Conservation (phyloP, 495 filamentous ascomycete species). For the Aspergillus bertholletiae region DNA sequence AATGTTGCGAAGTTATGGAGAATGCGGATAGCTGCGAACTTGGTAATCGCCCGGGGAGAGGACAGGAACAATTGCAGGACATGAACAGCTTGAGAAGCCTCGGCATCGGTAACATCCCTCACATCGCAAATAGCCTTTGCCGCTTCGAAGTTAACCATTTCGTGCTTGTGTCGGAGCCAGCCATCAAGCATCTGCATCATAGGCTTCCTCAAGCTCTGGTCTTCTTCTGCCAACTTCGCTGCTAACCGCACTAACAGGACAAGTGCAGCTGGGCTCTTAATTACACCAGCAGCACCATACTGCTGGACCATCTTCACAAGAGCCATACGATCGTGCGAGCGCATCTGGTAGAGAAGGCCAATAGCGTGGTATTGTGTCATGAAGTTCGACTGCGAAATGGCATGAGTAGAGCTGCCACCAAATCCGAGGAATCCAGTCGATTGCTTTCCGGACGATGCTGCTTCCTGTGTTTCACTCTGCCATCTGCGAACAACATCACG, state of each 20-base stretch:
- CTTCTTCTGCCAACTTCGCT: conserved; percentile 92
- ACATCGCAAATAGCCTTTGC: conserved; percentile 96
- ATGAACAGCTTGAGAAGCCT: conserved; percentile 90
- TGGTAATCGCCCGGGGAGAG: conserved; percentile 93
- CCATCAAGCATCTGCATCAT: conserved; percentile 95
- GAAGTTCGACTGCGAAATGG: conserved; percentile 70
- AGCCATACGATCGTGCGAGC: conserved; percentile 94
- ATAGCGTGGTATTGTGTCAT: conserved; percentile 99
- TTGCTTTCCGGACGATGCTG: conserved; percentile 83
- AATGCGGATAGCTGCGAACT: conserved; percentile 96
- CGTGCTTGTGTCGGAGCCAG: conserved; percentile 97
- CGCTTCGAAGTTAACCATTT: conserved; percentile 99
- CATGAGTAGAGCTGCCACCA: conserved; percentile 62
- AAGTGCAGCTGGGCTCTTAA: conserved; percentile 91
- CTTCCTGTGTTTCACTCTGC: conserved; percentile 99
- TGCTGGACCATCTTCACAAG: conserved; percentile 99
- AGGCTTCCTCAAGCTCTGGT: conserved; percentile 79
- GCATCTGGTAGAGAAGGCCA: conserved; percentile 96
- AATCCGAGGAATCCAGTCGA: conserved; percentile 89
- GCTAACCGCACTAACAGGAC: conserved; percentile 90
- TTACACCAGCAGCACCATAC: conserved; percentile 82
- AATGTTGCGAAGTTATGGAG: conserved; percentile 93
- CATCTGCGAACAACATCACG: conserved; percentile 93
- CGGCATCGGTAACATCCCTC: conserved; percentile 85
- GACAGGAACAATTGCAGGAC: conserved; percentile 94